These are phyloP conservation scores for Petasospora fabianii DNA, from an alignment of 1,139 yeast species.

Conservation along the genomic window DNA sequence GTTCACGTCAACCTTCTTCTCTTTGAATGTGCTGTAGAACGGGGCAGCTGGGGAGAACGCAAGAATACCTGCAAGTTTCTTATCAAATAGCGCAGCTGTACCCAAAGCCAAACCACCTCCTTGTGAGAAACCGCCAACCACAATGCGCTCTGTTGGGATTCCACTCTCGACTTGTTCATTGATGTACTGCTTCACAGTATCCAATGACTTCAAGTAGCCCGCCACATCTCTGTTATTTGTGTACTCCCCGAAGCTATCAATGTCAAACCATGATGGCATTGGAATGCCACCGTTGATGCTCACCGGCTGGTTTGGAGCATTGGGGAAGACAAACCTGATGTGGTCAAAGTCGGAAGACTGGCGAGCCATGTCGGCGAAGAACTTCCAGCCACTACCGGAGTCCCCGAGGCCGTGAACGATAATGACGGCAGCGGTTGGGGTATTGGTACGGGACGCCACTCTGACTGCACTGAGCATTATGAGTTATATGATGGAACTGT, in stretches of 20 bases:
- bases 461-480: constrained; percentile 37
- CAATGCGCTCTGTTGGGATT: constrained; percentile 64
- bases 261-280: constrained; percentile 91
- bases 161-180: constrained; percentile 62
- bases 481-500: too few species aligned
- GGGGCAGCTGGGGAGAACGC: constrained; percentile 80
- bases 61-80: constrained; percentile 73
- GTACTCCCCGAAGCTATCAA: constrained; percentile 51
- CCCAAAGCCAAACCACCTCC: constrained; percentile 85
- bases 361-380: constrained; percentile 53
- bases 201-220: constrained; percentile 62
- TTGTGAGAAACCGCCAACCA: constrained; percentile 93
- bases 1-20: constrained; percentile 38
- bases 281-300: constrained; percentile 60
- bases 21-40: constrained; percentile 39
- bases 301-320: constrained; percentile 74
- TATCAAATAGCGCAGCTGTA: constrained; percentile 42
- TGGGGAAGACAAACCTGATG: constrained; percentile 80
- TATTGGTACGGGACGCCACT: constrained; percentile 32
- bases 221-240: constrained; percentile 49
- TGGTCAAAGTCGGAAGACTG: constrained; percentile 47
- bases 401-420: constrained; percentile 93
- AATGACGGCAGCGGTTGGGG: constrained; percentile 66
- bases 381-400: constrained; percentile 84
- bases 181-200: constrained; percentile 49